Evolutionary conservation across 2,329 filamentous ascomycete genomes (phyloP).

Genomic region (Hymenoscyphus fructigenus): DNA sequence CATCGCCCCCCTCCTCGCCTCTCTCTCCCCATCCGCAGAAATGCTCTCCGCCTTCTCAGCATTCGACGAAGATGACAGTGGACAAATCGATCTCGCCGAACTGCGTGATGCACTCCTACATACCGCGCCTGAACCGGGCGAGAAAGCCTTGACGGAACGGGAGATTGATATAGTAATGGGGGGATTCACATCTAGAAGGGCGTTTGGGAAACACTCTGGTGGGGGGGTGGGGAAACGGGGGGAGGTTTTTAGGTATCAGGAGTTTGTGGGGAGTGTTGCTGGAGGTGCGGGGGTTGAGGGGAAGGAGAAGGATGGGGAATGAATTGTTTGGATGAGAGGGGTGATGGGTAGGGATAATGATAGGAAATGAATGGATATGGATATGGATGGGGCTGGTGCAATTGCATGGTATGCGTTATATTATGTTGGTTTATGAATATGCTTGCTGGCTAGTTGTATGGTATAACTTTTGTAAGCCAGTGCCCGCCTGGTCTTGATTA

Average conservation of each 20-base stretch:
- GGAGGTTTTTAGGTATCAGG: slow-evolving; percentile 90
- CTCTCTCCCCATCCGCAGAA: slow-evolving; percentile 75
- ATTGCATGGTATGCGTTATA: neutral
- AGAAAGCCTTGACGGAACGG: slow-evolving; percentile 59
- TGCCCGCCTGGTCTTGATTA: no score
- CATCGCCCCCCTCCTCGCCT: slow-evolving; percentile 70
- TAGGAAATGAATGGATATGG: no score
- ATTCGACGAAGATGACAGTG: slow-evolving; percentile 94
- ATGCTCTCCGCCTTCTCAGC: slow-evolving; percentile 88
- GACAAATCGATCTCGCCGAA: slow-evolving; percentile 82
- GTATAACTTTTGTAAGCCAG: no score
- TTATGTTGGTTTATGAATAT: neutral
- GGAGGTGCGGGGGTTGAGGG: slow-evolving; percentile 31
- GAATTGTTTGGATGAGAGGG: neutral
- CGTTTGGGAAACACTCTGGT: slow-evolving; percentile 64
- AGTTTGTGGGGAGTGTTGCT: slow-evolving; percentile 64
- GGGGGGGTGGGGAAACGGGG: slow-evolving; percentile 60
- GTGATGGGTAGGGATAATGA: no score
- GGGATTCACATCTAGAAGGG: slow-evolving; percentile 80
- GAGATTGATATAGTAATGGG: slow-evolving; percentile 87
- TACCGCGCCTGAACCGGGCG: slow-evolving; percentile 74
- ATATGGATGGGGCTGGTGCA: neutral
- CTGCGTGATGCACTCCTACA: slow-evolving; percentile 79
- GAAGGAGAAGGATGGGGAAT: slow-evolving; percentile 19
- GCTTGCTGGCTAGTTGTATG: neutral